Evolutionary conservation across 2,329 filamentous ascomycete genomes (phyloP), one percentile per base, ranked within the genome.

Genomic region (Sclerotinia subarctica): DNA sequence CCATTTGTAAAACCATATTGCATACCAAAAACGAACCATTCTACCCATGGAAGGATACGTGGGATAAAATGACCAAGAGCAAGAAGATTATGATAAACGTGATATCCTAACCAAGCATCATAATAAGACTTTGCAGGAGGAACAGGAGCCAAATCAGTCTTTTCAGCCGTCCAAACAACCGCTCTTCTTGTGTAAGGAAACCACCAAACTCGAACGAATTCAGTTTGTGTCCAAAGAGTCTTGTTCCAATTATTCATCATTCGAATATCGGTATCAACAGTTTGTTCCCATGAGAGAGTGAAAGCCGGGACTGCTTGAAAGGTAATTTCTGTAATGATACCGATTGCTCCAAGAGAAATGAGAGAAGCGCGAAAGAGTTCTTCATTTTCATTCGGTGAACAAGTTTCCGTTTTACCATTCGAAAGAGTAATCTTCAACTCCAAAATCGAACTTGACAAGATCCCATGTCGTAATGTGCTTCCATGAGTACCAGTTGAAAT

Each of bases 141-240:
- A 2, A 56, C 42, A 8, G 86, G 80, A 0, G 87, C 82, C 68
- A 89, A 86, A 11, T 86, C 82, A 0, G 92, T 93, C 77, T 91
- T 90, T 59, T 93, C 85, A n/a, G 93, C 95, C 52, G 87, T 86
- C 95, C 95, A 99, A 57, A 96, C 86, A 59, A 98, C 91, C 0
- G 92, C 93, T 57, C 92, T 87, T 67, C 92, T 87, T 77, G 91
- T 93, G 80, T 98, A 97, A 0, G 95, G 95, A 77, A 97, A 89
- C 95, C 95, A 99, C 94, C 95, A 99, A 38, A 97, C 93, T 38
- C 95, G 86, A 35, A 96, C 92, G 76, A 94, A 99, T 78, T 98
- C 93, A 70, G 89, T 87, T 70, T 88, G 85, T 1, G 87, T 92
- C 94, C 95, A 98, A 19, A 98, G 83, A 46, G 85, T 85, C 8